Conservation (phyloP, 1,284 basidiomycete species). For the Boletus semigastroideus region DNA sequence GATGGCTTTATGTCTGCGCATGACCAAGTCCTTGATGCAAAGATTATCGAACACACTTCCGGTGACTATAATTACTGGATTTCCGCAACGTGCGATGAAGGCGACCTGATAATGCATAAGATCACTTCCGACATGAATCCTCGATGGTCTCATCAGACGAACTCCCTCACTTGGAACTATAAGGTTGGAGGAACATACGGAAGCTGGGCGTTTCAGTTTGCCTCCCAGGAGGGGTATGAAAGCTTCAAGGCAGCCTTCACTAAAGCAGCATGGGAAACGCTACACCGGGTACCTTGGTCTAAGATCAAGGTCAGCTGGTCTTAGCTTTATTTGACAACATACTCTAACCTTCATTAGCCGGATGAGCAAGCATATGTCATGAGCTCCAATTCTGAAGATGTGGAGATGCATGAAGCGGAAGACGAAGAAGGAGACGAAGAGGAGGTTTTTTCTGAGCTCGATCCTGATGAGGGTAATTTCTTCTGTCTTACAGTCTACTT, state of each 20-base stretch:
- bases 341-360: constrained; percentile 34
- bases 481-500: constrained; percentile 2
- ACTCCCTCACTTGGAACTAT: constrained; percentile 86
- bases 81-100: constrained; percentile 50
- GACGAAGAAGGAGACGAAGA: constrained; percentile 78
- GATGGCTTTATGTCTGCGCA: constrained; percentile 62
- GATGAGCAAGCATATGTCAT: constrained; percentile 82
- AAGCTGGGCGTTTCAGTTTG: constrained; percentile 86
- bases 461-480: constrained; percentile 51
- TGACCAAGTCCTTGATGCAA: constrained; percentile 72
- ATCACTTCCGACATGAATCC: constrained; percentile 76
- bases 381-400: constrained; percentile 73
- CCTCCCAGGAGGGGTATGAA: constrained; percentile 55
- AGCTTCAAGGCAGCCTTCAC: constrained; percentile 71
- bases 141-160: constrained; percentile 58
- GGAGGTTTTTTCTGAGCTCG: constrained; percentile 64
- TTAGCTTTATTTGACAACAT: not conserved
- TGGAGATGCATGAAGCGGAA: constrained; percentile 79
- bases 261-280: constrained; percentile 78
- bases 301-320: constrained; percentile 74
- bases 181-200: constrained; percentile 60
- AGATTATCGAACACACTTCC: constrained; percentile 57
- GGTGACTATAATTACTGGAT: constrained; percentile 64
- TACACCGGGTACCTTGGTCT: constrained; percentile 74
- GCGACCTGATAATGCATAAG: constrained; percentile 58